A percentile compares a stretch with the other conserved stretches of the same genome.
Conservation (phyloP, 2,329 filamentous ascomycete species). For the Fusarium ambrosium region DNA sequence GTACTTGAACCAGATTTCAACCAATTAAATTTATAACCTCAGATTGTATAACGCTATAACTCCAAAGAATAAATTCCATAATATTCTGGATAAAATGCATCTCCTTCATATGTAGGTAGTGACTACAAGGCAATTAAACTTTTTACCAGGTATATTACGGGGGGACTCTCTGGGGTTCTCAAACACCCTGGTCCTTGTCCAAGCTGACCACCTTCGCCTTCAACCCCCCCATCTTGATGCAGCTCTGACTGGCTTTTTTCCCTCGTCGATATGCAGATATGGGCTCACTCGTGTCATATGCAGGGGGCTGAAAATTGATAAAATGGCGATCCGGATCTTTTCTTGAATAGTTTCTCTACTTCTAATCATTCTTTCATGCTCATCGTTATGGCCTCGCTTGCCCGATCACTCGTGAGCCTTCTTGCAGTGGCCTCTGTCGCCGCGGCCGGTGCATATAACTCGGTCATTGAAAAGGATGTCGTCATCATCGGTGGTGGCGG, state of each 20-base stretch:
- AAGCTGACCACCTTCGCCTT: neutral
- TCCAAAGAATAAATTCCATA: neutral
- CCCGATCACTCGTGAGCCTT: conserved; percentile 9
- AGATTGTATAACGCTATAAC: neutral
- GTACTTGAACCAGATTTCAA: neutral
- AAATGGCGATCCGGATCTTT: neutral
- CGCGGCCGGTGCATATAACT: neutral
- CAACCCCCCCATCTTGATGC: neutral
- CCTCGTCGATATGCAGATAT: neutral
- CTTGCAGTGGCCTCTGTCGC: conserved; percentile 19
- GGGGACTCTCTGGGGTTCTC: neutral
- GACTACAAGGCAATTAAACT: no score
- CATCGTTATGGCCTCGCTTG: neutral
- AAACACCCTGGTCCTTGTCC: neutral
- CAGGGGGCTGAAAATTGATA: neutral
- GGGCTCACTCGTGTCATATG: neutral
- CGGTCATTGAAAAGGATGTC: conserved; percentile 47
- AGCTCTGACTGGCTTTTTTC: neutral
- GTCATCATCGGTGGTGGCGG: conserved; percentile 55
- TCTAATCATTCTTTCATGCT: neutral
- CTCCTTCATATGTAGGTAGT: no score
- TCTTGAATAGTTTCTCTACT: neutral
- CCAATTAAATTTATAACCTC: neutral
- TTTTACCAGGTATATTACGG: neutral
- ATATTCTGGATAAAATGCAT: neutral